These are phyloP conservation scores for Malbranchea cinnamomea DNA, from an alignment of 2,329 filamentous ascomycete species.

Conservation along the genomic window DNA sequence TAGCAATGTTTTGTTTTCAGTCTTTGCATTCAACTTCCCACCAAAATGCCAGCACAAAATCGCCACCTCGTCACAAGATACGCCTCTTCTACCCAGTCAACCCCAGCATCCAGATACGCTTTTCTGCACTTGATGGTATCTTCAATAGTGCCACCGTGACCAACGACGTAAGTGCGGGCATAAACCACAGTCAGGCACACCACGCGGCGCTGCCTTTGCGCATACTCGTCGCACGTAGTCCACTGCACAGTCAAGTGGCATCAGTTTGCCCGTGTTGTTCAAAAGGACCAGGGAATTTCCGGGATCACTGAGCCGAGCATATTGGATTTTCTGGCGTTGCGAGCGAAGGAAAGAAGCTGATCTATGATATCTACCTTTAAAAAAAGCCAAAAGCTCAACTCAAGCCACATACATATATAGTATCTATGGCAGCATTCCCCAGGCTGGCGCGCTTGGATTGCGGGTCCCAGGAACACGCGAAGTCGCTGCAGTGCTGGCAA, in stretches of 20 bases:
- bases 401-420: no score
- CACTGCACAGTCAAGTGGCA: constrained; percentile 28
- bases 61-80: constrained; percentile 31
- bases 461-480: no score
- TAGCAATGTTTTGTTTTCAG: constrained; percentile 7
- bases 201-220: constrained; percentile 27
- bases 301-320: no score
- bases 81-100: constrained; percentile 21
- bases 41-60: constrained; percentile 31
- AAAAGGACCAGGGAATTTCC: no score
- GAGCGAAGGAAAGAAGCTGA: no score
- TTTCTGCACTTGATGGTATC: constrained; percentile 37
- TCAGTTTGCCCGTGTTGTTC: constrained; percentile 20
- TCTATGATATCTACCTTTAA: no score
- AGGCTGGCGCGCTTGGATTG: no score
- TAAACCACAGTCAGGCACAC: constrained; percentile 38
- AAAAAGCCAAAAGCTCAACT: no score
- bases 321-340: no score
- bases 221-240: constrained; percentile 30
- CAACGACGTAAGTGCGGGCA: constrained; percentile 39
- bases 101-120: constrained; percentile 40
- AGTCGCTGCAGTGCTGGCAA: no score
- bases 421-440: no score
- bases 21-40: constrained; percentile 22
- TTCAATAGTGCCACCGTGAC: constrained; percentile 20